Conservation (phyloP, 768 basidiomycete genomes). For the Suillus luteus region DNA sequence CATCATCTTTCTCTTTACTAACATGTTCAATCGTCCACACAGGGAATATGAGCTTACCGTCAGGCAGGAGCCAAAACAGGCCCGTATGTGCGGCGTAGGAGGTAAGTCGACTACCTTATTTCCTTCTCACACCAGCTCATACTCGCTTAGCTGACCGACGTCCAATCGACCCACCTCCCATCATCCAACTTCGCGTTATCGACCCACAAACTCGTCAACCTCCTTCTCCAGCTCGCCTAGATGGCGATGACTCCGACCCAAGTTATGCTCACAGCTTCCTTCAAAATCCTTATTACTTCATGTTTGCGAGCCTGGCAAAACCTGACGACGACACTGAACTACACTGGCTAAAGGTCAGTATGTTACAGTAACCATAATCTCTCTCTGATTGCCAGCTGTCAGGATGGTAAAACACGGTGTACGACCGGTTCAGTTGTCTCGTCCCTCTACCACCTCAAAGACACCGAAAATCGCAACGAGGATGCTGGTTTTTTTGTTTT, state of each 20-base stretch:
- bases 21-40: constrained; percentile 16
- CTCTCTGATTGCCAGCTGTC: constrained; percentile 8
- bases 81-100: constrained; percentile 87
- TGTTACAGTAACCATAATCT: background rate
- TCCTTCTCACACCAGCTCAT: constrained; percentile 3
- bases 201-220: constrained; percentile 52
- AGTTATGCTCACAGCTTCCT: constrained; percentile 63
- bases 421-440: constrained; percentile 92
- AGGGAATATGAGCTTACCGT: constrained; percentile 87
- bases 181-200: constrained; percentile 90
- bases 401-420: constrained; percentile 90
- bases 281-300: constrained; percentile 94
- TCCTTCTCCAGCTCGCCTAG: constrained; percentile 29
- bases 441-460: constrained; percentile 89
- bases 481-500: constrained; percentile 97
- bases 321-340: constrained; percentile 88
- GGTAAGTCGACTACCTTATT: constrained; percentile 51
- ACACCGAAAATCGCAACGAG: constrained; percentile 55
- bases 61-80: constrained; percentile 90
- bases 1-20: constrained; percentile 1
- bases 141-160: constrained; percentile 76
- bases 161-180: constrained; percentile 95
- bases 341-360: constrained; percentile 75
- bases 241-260: constrained; percentile 37
- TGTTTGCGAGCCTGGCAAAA: constrained; percentile 89